Evolutionary conservation across 164 flowering plant species (phyloP), one percentile per base, ranked within the genome.

Genomic region (Piper betle): DNA sequence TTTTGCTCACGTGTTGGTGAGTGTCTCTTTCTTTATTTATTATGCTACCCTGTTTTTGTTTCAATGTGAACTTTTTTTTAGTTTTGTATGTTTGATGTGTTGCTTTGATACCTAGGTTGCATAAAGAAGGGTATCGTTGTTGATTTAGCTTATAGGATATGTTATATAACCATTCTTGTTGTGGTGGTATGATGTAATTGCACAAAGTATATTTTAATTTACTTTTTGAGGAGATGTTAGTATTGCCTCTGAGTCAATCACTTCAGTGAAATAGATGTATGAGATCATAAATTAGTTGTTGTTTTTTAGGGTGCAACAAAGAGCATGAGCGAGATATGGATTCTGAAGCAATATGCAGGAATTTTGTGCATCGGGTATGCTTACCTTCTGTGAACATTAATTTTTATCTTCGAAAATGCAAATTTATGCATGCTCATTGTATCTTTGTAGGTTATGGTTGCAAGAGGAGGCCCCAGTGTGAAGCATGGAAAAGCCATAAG

Each of bases 271-370:
- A 10, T 46, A 15, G 11, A 46, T 25, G 2, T 25, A 0, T 25
- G 3, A 46, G 10, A 15, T 12, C 3, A 15, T 2, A 10, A 12
- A 46, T 46, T 2, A 46, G 50, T 19, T 20, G 5, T 18, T 42
- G 39, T 53, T 66, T 17, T 57, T 16, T 71, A 93, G 97, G 97
- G 69, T 93, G 98, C 73, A 86, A 89, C 64, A 88, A 79, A 62
- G 82, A 82, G 74, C 98, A 93, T 62, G 90, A 84, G 64, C 90
- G 84, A 71, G 93, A 84, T 62, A 59, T 90, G 68, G 85, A 93
- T 55, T 73, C 83, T 6, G 94, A 87, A 65, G 81, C 75, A 17
- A 76, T 93, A 57, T 75, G 80, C 79, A 86, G 77, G 62, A 75
- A 77, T 55, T 93, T 90, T 55, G 82, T 86, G 48, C 92, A 84